Base-by-base conservation (phyloP, 331 rosid genomes). In the Acacia concinna region DNA sequence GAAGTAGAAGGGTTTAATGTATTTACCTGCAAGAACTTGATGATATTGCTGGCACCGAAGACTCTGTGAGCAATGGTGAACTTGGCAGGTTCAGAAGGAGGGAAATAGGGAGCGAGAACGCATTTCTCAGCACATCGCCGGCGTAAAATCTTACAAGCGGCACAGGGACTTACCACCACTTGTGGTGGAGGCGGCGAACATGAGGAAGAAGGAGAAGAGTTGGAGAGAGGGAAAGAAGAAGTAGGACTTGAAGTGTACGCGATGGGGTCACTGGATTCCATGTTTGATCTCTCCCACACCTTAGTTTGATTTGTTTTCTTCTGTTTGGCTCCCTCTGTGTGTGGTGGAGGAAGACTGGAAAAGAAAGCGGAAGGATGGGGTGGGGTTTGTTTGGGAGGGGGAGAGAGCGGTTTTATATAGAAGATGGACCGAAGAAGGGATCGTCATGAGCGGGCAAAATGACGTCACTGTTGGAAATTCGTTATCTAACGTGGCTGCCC, bases 31-130 rank as follows among this genome's bases (percentile, higher is more conserved):
- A 93, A 86, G 82, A 91, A 84, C 85, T 93, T 93, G 85, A 89
- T 91, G 88, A 93, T 89, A 82, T 93, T 93, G 79, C 97, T 93
- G 18, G 97, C 97, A 3, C 97, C 97, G 76, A 93, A 93, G 62
- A 93, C 97, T 40, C 97, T 83, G 74, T 93, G 97, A 32, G 97
- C 97, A 30, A 91, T 93, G 79, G 97, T 93, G 57, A 93, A 93
- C 87, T 93, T 93, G 71, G 89, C 80, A 4, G 97, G 97, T 6
- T 93, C 90, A 27, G 97, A 84, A 28, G 97, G 97, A 81, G 97
- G 97, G 46, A 93, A 93, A 78, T 93, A 93, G 7, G 97, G 97
- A 4, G 97, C 97, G 75, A 93, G 82, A 0, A 93, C 91, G 31
- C 97, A 93, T 83, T 89, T 93, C 0, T 93, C 97, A 0, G 91